Percentiles rank a stretch among this genome's conserved stretches.
These are phyloP conservation scores for Cyclotella baltica DNA, from an alignment of 108 stramenopile genomes.

Conservation along the genomic window DNA sequence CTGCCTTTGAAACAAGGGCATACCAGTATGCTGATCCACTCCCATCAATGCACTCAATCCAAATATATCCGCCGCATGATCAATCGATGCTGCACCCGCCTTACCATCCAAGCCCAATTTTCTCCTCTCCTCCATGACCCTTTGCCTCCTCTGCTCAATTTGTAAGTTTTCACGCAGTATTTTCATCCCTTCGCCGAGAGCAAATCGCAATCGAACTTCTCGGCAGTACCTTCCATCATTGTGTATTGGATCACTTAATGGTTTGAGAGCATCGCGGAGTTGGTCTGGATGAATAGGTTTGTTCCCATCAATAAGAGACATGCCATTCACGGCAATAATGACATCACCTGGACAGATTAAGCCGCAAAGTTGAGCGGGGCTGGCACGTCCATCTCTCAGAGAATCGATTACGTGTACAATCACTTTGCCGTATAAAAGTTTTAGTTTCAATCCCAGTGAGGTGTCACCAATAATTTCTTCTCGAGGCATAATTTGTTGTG, in stretches of 20 bases:
- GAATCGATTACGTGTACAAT: slow-evolving; percentile 79
- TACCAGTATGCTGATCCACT: slow-evolving; percentile 85
- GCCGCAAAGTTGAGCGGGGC: slow-evolving; percentile 83
- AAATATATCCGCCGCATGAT: slow-evolving; percentile 67
- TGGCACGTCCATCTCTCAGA: slow-evolving; percentile 78
- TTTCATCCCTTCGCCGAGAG: slow-evolving; percentile 62
- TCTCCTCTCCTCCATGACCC: slow-evolving; percentile 26
- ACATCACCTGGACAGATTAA: slow-evolving; percentile 79
- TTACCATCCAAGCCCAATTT: slow-evolving; percentile 43
- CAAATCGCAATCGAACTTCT: slow-evolving; percentile 67
- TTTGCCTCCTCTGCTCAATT: slow-evolving; percentile 46
- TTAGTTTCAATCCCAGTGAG: slow-evolving; percentile 84
- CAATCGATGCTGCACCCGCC: slow-evolving; percentile 9
- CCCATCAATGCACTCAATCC: slow-evolving; percentile 66
- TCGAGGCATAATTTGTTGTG: slow-evolving; percentile 27
- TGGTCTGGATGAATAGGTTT: slow-evolving; percentile 67
- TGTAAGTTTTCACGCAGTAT: slow-evolving; percentile 56
- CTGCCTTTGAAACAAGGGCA: slow-evolving; percentile 58
- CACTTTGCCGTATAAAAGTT: slow-evolving; percentile 76
- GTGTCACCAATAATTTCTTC: slow-evolving; percentile 81
- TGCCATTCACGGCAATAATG: slow-evolving; percentile 69
- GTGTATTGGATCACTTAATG: slow-evolving; percentile 71
- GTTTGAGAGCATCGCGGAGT: slow-evolving; percentile 67
- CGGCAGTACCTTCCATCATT: slow-evolving; percentile 60
- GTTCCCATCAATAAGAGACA: slow-evolving; percentile 60